Evolutionary conservation across 2,329 filamentous ascomycete species (phyloP), one percentile per base, ranked within the genome.

Genomic region (Botrytis medusae): DNA sequence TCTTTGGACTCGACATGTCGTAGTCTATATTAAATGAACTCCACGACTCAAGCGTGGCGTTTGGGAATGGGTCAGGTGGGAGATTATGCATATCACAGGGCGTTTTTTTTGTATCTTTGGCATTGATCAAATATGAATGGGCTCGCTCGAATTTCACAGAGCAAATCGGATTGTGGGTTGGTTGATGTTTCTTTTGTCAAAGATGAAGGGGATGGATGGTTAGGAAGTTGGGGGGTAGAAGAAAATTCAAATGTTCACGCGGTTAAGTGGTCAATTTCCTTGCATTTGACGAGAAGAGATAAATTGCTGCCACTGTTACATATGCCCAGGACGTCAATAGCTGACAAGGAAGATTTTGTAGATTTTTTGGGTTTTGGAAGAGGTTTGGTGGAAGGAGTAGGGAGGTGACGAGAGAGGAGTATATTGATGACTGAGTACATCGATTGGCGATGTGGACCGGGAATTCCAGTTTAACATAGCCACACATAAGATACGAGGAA

Each of bases 21-120:
- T 12, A 22, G 34, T 64, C n/a, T 63, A 71, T 32, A 64, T 10
- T 71, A 71, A 40, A 18, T 44, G 9, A 46, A 64, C 51, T 18
- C 64, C 57, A 71, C 51, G 69, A 71, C 44, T 71, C 42, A 40
- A 71, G 69, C 69, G 69, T 63, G 69, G 69, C 69, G 69, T 71
- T 71, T 71, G 42, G 51, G 42, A 44, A 64, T 32, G 18, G 64
- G 25, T 5, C 5, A n/a, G 25, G 6, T 20, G 65, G 48, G 65
- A 25, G 37, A 42, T 29, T 18, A 69, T 29, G 65, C 65, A 69
- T 69, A 69, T 57, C 48, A 59, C 25, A 69, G 7, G 65, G 73
- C 65, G 65, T 69, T 69, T 64, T 16, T 16, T 64, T 29, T 20
- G 25, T 16, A n/a, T 54, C 14, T 42, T 29, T 18, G 61, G 37